Evolutionary conservation across 345 rosid genomes (phyloP).

Genomic region (Luvunga scandens): DNA sequence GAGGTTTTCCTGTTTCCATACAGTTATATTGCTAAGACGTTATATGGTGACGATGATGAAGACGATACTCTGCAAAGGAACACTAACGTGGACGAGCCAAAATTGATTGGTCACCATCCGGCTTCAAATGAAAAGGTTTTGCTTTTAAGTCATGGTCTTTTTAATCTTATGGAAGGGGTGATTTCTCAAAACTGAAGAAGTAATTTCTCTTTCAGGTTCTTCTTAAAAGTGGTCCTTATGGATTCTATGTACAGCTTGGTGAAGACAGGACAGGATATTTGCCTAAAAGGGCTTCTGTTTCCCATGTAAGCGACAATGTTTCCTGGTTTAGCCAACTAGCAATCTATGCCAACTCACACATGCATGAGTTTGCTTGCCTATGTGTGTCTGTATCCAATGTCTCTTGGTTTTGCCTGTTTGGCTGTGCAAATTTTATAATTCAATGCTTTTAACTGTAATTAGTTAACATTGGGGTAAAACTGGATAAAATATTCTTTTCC

Average conservation of each 20-base stretch:
- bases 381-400: neutral
- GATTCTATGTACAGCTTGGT: slow-evolving; percentile 88
- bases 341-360: neutral
- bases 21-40: slow-evolving; percentile 88
- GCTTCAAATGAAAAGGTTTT: slow-evolving; percentile 82
- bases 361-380: neutral
- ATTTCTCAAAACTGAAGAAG: slow-evolving; percentile 6
- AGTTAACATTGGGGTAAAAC: neutral
- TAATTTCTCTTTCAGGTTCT: slow-evolving; percentile 49
- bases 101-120: slow-evolving; percentile 77
- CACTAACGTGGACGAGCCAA: slow-evolving; percentile 67
- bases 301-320: slow-evolving; percentile 49
- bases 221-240: slow-evolving; percentile 92
- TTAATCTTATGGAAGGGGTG: slow-evolving; percentile 3
- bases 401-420: neutral
- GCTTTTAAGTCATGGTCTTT: slow-evolving; percentile 12
- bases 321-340: neutral
- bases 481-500: slow-evolving; percentile 17
- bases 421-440: neutral
- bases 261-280: slow-evolving; percentile 70
- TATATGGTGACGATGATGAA: slow-evolving; percentile 70
- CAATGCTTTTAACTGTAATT: neutral
- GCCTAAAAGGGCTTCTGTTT: slow-evolving; percentile 74
- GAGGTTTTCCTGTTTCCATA: slow-evolving; percentile 2
- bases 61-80: slow-evolving; percentile 49